Evolutionary conservation across 2,329 filamentous ascomycete species (phyloP), one percentile per base, ranked within the genome.

Genomic region (Nectriaceae sp.): DNA sequence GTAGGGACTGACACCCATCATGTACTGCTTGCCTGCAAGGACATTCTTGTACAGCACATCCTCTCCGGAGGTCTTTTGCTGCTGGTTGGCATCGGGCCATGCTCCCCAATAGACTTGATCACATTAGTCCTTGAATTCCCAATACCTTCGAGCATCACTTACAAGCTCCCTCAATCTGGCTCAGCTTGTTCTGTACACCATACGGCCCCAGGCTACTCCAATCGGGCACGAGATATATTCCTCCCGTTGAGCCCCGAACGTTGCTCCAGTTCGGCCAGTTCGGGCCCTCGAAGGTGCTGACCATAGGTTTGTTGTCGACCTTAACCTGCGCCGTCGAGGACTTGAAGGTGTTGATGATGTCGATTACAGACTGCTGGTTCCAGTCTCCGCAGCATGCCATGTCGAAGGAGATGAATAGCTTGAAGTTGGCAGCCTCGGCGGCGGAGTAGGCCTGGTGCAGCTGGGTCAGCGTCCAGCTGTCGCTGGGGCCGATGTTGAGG

Each of bases 1-100:
- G 79, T 78, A 82, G 0, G 80, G 79, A 0, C 76, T 76, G n/a
- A 80, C 74, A 2, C 77, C 72, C 76, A 80, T 80, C 74, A 82
- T 80, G 54, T 68, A 71, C 1, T 63, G 52, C 57, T 75, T 76
- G 0, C 58, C 58, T 0, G 51, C 59, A 0, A 74, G 60, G 20
- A 63, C 61, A 6, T 52, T 55, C 19, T 61, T 57, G 54, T 70
- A 75, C n/a, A 57, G 54, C 3, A 52, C 47, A 55, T 76, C 74
- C 8, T 59, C 40, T 5, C 56, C 53, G 0, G 66, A 68, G 21
- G 61, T 65, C 62, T 72, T 67, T 21, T 65, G 54, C 24, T 49
- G 63, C 5, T 65, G 44, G 3, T 63, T 64, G 5, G 60, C 52
- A 5, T 24, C 46, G 2, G 72, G 70, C 73, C 73, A 76, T 18